Percentiles rank a stretch among this genome's conserved stretches.
Evolutionary conservation across 176 grass and related monocot species (phyloP).

Genomic region (Avena eriantha): DNA sequence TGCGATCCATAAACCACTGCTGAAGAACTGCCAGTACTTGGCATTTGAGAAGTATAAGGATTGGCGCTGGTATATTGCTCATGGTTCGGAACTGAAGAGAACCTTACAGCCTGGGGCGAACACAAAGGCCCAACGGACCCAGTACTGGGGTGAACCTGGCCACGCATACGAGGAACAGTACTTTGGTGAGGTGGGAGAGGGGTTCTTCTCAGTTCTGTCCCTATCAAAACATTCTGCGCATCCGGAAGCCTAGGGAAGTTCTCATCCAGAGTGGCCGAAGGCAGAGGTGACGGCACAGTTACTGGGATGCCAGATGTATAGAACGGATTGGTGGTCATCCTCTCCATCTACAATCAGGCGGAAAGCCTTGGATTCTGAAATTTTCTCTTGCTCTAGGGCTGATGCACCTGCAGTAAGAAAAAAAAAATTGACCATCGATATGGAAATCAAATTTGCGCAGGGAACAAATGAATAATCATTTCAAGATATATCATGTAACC

Average conservation of each 20-base stretch:
- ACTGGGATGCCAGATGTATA: slow-evolving; percentile 51
- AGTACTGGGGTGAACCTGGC: slow-evolving; percentile 50
- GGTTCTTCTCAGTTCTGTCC: slow-evolving; percentile 52
- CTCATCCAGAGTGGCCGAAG: slow-evolving; percentile 51
- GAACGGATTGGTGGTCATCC: slow-evolving; percentile 44
- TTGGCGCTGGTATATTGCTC: slow-evolving; percentile 44
- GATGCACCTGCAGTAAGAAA: slow-evolving; percentile 25
- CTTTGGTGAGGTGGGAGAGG: slow-evolving; percentile 32
- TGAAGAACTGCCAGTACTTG: slow-evolving; percentile 44
- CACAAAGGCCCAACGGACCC: slow-evolving; percentile 51
- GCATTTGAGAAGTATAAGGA: slow-evolving; percentile 51
- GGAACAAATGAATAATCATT: not conserved
- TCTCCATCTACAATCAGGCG: slow-evolving; percentile 50
- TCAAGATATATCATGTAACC: not conserved
- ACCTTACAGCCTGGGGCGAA: slow-evolving; percentile 47
- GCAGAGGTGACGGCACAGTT: slow-evolving; percentile 53
- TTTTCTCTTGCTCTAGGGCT: slow-evolving; percentile 28
- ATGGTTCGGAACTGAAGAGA: slow-evolving; percentile 47
- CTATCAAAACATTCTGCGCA: slow-evolving; percentile 47
- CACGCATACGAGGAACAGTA: slow-evolving; percentile 23
- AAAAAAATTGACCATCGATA: not conserved
- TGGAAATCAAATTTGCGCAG: not conserved
- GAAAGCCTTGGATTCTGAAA: slow-evolving; percentile 5
- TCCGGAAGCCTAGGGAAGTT: slow-evolving; percentile 50
- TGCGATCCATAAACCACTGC: slow-evolving; percentile 43